Percentiles rank a stretch among this genome's conserved stretches.
These are phyloP conservation scores for Auriscalpium microsporum DNA, from an alignment of 768 basidiomycete genomes.

Conservation along the genomic window DNA sequence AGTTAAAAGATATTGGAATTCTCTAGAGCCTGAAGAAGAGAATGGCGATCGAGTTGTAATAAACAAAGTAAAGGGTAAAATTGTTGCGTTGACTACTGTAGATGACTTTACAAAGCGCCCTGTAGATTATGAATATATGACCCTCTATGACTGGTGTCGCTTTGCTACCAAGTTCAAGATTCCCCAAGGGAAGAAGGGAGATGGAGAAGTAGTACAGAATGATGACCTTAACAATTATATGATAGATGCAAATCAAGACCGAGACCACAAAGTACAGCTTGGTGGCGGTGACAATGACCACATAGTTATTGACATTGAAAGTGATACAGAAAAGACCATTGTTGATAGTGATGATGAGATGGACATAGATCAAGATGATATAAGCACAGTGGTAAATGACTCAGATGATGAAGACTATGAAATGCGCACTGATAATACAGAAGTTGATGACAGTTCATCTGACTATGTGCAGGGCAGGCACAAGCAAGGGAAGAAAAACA, in stretches of 20 bases:
- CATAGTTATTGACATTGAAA: background rate
- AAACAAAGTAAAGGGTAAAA: conserved; percentile 11
- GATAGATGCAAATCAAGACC: no score
- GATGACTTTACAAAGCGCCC: conserved; percentile 27
- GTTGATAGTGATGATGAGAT: background rate
- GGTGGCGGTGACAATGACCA: no score
- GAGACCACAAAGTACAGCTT: no score
- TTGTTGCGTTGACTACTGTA: conserved; percentile 17
- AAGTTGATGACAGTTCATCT: no score
- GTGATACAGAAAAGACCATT: background rate
- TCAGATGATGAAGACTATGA: no score
- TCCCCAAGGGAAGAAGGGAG: background rate
- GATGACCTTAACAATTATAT: no score
- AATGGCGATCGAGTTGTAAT: conserved; percentile 9
- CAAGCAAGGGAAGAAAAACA: no score
- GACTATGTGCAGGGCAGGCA: no score
- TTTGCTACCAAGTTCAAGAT: background rate
- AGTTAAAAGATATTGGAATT: conserved; percentile 13
- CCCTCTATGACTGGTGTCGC: conserved; percentile 22
- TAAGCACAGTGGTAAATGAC: no score
- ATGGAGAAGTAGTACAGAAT: background rate
- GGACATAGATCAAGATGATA: no score
- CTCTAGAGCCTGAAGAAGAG: background rate
- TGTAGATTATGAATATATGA: conserved; percentile 10
- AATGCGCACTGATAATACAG: no score